Conservation (phyloP, 176 grass and related monocot genomes). For the Eleusine coracana region DNA sequence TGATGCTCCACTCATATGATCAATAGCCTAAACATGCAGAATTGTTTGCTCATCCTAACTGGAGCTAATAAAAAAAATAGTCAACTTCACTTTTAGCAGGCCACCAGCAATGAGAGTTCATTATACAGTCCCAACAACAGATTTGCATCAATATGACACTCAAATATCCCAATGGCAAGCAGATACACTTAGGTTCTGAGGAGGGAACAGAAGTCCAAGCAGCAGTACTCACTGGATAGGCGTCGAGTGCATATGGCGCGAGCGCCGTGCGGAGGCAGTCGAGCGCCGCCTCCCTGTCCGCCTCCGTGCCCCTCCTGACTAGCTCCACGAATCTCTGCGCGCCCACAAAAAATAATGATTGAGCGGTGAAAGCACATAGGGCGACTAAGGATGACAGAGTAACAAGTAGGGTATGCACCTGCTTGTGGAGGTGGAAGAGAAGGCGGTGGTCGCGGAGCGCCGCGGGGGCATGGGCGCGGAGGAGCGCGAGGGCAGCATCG, state of each 20-base stretch:
- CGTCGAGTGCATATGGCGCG: conserved; percentile 89
- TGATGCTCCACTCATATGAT: conserved; percentile 11
- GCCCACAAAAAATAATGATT: neutral
- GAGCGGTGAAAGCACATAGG: neutral
- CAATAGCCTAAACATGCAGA: neutral
- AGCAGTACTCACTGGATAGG: conserved; percentile 77
- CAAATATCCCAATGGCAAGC: neutral
- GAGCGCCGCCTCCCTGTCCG: conserved; percentile 68
- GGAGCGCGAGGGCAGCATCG: conserved; percentile 69
- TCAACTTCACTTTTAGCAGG: neutral
- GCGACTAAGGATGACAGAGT: neutral
- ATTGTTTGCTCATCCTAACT: conserved; percentile 4
- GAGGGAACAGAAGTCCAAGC: neutral
- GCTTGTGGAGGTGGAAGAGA: conserved; percentile 92
- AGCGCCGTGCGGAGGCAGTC: conserved; percentile 75
- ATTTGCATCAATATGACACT: neutral
- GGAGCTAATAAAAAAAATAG: neutral
- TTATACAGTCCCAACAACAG: neutral
- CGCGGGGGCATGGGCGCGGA: conserved; percentile 68
- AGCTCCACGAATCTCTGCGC: conserved; percentile 94
- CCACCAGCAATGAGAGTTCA: neutral
- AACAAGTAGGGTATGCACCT: conserved; percentile 43
- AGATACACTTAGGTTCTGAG: neutral
- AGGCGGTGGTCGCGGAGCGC: conserved; percentile 80
- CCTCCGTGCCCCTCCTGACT: conserved; percentile 74